These are phyloP conservation scores for Hortiboletus flavorubellus DNA, from an alignment of 768 basidiomycete genomes.

Conservation along the genomic window DNA sequence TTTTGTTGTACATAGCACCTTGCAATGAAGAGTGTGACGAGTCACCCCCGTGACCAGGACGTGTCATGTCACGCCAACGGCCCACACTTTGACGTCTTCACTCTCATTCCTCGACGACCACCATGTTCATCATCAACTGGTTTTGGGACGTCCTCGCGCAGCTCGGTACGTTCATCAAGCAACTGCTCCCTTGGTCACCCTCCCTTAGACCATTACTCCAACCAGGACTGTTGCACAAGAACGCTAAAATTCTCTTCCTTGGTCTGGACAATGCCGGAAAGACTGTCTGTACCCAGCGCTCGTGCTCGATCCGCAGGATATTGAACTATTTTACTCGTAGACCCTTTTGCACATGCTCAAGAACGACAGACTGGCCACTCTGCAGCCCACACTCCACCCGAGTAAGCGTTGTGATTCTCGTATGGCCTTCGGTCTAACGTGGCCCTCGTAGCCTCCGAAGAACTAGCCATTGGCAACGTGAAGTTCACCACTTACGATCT, in stretches of 20 bases:
- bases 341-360: conserved; percentile 98
- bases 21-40: not conserved
- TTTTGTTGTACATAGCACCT: not conserved
- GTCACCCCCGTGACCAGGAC: conserved; percentile 5
- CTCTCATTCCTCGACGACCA: conserved; percentile 23
- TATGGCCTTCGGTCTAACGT: conserved; percentile 2
- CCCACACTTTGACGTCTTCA: conserved; percentile 16
- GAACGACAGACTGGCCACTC: conserved; percentile 95
- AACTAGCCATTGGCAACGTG: conserved; percentile 96
- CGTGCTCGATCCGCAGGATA: not conserved
- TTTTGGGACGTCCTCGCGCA: conserved; percentile 94
- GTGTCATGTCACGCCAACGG: conserved; percentile 19
- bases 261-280: conserved; percentile 99
- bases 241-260: conserved; percentile 99
- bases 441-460: conserved; percentile 79
- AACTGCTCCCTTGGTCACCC: not conserved
- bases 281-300: conserved; percentile 58
- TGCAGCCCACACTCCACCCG: conserved; percentile 98
- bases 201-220: not conserved
- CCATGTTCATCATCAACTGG: conserved; percentile 90
- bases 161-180: conserved; percentile 60
- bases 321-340: conserved; percentile 38
- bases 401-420: conserved; percentile 51
- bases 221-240: conserved; percentile 89
- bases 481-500: conserved; percentile 99